Percentiles rank a stretch among this genome's conserved stretches.
These are phyloP conservation scores for Colletotrichum sidae DNA, from an alignment of 2,329 filamentous ascomycete genomes.

Conservation along the genomic window DNA sequence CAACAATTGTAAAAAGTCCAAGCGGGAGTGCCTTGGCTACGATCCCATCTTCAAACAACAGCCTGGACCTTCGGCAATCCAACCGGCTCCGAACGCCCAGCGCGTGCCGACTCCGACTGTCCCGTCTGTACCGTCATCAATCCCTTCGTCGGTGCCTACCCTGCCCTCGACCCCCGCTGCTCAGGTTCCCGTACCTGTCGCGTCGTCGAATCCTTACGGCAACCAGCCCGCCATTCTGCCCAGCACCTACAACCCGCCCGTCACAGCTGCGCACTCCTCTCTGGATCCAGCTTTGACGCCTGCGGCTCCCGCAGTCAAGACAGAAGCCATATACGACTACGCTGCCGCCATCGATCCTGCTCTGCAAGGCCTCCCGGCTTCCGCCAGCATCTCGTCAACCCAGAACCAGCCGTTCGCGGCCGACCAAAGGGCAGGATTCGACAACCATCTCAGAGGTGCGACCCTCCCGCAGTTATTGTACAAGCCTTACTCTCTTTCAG, in stretches of 20 bases:
- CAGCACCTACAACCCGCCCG: conserved; percentile 50
- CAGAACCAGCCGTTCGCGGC: conserved; percentile 44
- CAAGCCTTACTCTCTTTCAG: conserved; percentile 46
- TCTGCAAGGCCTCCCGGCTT: conserved; percentile 59
- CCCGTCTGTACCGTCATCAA: conserved; percentile 50
- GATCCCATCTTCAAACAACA: conserved; percentile 87
- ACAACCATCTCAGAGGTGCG: conserved; percentile 63
- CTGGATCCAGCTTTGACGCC: conserved; percentile 41
- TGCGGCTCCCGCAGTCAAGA: conserved; percentile 48
- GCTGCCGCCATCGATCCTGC: conserved; percentile 74
- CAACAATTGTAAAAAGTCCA: conserved; percentile 89
- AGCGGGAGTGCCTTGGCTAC: conserved; percentile 87
- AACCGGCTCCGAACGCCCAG: conserved; percentile 71
- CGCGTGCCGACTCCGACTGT: conserved; percentile 48
- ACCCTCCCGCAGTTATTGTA: conserved; percentile 46
- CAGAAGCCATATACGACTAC: conserved; percentile 64
- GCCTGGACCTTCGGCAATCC: conserved; percentile 77
- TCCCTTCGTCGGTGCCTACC: conserved; percentile 40
- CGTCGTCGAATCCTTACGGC: conserved; percentile 55
- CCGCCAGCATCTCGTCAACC: conserved; percentile 45
- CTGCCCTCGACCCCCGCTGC: conserved; percentile 39
- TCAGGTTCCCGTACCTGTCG: conserved; percentile 41
- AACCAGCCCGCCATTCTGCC: conserved; percentile 58
- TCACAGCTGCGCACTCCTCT: conserved; percentile 43
- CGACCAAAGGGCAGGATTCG: conserved; percentile 39